Percentiles rank a stretch among this genome's conserved stretches.
These are phyloP conservation scores for Nigrospora oryzae DNA, from an alignment of 2,329 filamentous ascomycete genomes.

Conservation along the genomic window DNA sequence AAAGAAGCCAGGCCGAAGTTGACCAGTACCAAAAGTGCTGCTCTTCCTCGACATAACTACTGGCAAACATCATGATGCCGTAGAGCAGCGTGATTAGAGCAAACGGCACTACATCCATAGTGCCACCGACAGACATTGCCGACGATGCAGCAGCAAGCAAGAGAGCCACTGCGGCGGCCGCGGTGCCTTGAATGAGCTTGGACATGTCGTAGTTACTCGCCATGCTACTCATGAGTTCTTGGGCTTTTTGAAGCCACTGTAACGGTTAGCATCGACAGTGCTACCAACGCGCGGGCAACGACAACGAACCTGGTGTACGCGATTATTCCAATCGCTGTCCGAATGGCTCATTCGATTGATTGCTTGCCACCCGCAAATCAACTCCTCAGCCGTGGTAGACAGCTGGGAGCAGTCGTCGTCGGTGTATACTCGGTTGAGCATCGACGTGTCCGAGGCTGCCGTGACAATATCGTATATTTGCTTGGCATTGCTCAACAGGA, in stretches of 20 bases:
- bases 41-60: conserved; percentile 96
- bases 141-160: conserved; percentile 31
- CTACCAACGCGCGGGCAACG: not conserved
- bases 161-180: conserved; percentile 25
- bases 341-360: conserved; percentile 12
- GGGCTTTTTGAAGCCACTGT: conserved; percentile 62
- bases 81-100: conserved; percentile 52
- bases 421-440: conserved; percentile 25
- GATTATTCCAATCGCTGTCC: not conserved
- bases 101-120: conserved; percentile 32
- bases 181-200: conserved; percentile 44
- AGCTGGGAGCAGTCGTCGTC: conserved; percentile 23
- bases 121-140: conserved; percentile 8
- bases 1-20: conserved; percentile 59
- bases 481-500: conserved; percentile 68
- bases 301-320: not conserved
- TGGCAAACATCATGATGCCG: conserved; percentile 90
- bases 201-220: conserved; percentile 84
- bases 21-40: conserved; percentile 99
- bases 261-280: conserved; percentile 6
- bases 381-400: conserved; percentile 38
- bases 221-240: conserved; percentile 75
- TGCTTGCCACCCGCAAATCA: conserved; percentile 63
- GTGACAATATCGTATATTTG: conserved; percentile 74
- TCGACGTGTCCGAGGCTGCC: conserved; percentile 54